These are phyloP conservation scores for Lactarius hatsudake DNA, from an alignment of 768 basidiomycete species.

Conservation along the genomic window DNA sequence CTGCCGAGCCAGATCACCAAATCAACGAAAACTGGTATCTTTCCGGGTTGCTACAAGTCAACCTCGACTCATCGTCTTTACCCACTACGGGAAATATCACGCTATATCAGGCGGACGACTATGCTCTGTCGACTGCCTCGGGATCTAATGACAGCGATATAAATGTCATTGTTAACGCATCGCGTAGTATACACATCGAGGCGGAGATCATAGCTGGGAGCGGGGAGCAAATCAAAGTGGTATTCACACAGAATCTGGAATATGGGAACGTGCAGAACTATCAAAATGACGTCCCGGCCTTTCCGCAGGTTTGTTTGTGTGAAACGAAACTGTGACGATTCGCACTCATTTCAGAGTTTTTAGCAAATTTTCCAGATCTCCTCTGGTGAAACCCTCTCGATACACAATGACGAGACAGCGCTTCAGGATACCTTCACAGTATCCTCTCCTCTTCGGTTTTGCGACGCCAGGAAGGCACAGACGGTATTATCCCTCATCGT, in stretches of 20 bases:
- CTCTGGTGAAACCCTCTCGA: conserved; percentile 46
- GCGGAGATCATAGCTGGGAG: conserved; percentile 60
- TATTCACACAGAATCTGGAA: conserved; percentile 56
- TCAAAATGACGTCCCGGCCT: conserved; percentile 37
- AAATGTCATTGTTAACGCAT: conserved; percentile 41
- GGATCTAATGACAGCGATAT: no score
- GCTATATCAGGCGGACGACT: conserved; percentile 54
- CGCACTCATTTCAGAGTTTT: not conserved
- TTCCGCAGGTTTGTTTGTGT: conserved; percentile 36
- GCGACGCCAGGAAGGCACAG: conserved; percentile 34
- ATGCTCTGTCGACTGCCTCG: conserved; percentile 41
- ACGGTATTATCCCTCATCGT: conserved; percentile 25
- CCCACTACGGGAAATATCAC: conserved; percentile 70
- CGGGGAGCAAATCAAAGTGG: conserved; percentile 51
- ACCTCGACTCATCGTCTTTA: conserved; percentile 58
- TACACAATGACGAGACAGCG: conserved; percentile 44
- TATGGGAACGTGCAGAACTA: conserved; percentile 65
- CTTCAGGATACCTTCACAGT: conserved; percentile 51
- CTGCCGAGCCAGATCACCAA: conserved; percentile 60
- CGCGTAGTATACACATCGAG: conserved; percentile 56
- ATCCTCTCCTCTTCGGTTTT: conserved; percentile 39
- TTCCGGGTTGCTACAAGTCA: conserved; percentile 64
- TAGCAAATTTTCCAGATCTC: conserved; percentile 46
- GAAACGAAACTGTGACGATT: not conserved
- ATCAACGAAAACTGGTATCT: conserved; percentile 77